Evolutionary conservation across 2,329 filamentous ascomycete species (phyloP), one percentile per base, ranked within the genome.

Genomic region (Ambrosiella beaveri): DNA sequence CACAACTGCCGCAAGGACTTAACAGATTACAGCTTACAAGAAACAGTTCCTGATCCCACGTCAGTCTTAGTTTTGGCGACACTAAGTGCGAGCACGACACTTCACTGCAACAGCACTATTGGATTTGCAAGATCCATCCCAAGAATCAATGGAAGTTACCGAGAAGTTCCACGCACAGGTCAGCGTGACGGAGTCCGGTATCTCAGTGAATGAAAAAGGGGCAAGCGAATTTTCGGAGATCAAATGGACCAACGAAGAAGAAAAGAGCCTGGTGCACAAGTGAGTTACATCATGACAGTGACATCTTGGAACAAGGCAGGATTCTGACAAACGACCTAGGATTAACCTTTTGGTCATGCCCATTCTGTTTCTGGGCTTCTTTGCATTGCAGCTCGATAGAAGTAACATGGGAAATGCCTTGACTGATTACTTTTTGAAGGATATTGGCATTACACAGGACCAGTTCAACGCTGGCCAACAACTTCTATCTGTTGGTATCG

Each of bases 381-480:
- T 74, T 3, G 71, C 71, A 7, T 69, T 76, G 54, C 74, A 68
- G 47, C 61, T 68, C 12, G 67, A 69, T 52, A 62, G 66, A 7
- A 65, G 64, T 37, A 68, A 69, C 59, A 67, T 77, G 69, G 65
- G 70, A 58, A 75, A 74, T 45, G 75, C 74, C 27, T 64, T 77
- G 50, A 77, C 75, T 6, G 67, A 67, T 1, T 73, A 74, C 59
- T 75, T 79, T 62, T 71, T 76, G 50, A 64, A 70, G 17, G 76
- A 79, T 62, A 69, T 79, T 17, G 66, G 69, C 13, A 71, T 79
- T 61, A 71, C 70, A 2, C 74, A 75, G 4, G 72, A 77, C 59
- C 71, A 78, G 61, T 72, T 77, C 65, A 78, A 78, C 53, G 65
- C 76, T 38, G 76, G 75, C 3, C 71, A 75, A 27, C 74, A 76